A percentile compares a stretch with the other conserved stretches of the same genome.
Conservation (phyloP, 805 yeast species). For the Saccharomycopsis sp. region DNA sequence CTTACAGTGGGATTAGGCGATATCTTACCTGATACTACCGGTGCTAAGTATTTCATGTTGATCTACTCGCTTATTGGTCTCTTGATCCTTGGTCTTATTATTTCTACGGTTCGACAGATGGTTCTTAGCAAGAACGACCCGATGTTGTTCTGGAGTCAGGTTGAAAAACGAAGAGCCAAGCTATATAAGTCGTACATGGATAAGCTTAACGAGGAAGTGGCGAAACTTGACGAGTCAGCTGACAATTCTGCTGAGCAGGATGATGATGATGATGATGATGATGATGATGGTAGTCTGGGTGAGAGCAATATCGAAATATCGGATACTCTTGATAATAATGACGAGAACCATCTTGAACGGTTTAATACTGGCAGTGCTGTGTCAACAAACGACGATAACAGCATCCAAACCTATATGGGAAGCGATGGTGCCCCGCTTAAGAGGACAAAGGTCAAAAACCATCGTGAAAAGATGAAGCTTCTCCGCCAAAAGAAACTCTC, state of each 20-base stretch:
- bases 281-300: background rate
- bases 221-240: background rate
- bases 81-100: conserved; percentile 63
- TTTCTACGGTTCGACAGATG: conserved; percentile 62
- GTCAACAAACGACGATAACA: background rate
- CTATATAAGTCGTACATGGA: conserved; percentile 25
- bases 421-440: background rate
- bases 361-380: background rate
- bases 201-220: conserved; percentile 1
- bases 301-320: background rate
- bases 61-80: conserved; percentile 67
- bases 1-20: conserved; percentile 83
- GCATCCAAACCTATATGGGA: background rate
- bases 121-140: conserved; percentile 57
- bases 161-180: conserved; percentile 44
- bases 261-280: conserved; percentile 2
- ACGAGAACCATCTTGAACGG: background rate
- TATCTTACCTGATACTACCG: conserved; percentile 45
- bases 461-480: conserved; percentile 15
- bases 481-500: background rate
- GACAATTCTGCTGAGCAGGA: conserved; percentile 1
- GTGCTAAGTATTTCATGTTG: conserved; percentile 52
- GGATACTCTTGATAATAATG: background rate
- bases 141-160: conserved; percentile 56
- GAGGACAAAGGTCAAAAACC: conserved; percentile 14